Evolutionary conservation across 1,284 basidiomycete species (phyloP), one percentile per base, ranked within the genome.

Genomic region (Flammula alnicola): DNA sequence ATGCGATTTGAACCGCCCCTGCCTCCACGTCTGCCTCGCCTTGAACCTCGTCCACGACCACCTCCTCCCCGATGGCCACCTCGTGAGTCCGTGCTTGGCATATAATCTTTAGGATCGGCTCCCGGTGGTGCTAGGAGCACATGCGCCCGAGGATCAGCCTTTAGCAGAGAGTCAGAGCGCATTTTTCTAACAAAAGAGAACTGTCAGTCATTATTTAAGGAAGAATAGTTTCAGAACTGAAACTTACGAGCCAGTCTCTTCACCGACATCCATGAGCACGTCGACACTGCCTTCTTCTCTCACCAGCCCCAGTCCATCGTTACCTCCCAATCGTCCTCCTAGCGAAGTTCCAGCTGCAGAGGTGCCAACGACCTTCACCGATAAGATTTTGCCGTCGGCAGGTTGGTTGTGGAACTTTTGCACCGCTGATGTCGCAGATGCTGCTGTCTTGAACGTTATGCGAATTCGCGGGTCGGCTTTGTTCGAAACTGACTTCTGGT

Each of bases 301-400:
- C 14, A 84, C 78, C 47, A 83, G 61, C 1, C 79, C 78, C 41
- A 83, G 56, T 8, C 80, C 83, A 61, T 86, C 83, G 11, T 74
- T 60, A 55, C 76, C 72, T 49, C 76, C 77, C 44, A 84, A 63
- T 50, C 83, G 71, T 3, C 79, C 79, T n/a, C 73, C 76, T 2
- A 87, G 68, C 4, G 76, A 69, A 8, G 77, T 75, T 16, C 79
- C 79, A 12, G 77, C 70, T 38, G 68, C 64, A 2, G 71, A 72
- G 19, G 73, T 75, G 10, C 87, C 86, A 7, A 91, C 76, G 44
- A 92, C 68, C 42, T 69, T 70, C 8, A 95, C 88, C 5, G 72
- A 78, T 31, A 95, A 71, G 9, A 77, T 78, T 52, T 86, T 84
- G 0, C 92, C 92, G 55, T 95, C 92, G 1, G 92, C 92, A 8